phyloP scores from a whole-genome alignment of 108 stramenopile species.

The Cyclotella sp. region DNA sequence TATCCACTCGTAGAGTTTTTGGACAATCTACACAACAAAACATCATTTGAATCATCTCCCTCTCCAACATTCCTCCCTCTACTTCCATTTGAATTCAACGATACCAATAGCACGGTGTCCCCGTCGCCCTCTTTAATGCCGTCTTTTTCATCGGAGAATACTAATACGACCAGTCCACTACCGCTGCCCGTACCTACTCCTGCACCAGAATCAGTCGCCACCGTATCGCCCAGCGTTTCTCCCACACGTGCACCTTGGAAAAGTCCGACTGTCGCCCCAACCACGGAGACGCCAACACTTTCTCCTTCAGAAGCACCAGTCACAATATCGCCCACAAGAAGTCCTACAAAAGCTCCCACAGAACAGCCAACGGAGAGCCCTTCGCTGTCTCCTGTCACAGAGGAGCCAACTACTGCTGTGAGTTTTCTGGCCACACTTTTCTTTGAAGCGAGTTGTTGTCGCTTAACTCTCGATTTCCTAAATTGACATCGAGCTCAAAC shows the following conservation, averaged over 20 bases:
- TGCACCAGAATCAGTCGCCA: background rate
- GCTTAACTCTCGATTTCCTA: background rate
- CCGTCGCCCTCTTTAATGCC: background rate
- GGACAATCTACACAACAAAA: constrained; percentile 1
- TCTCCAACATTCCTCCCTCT: background rate
- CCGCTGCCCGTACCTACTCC: background rate
- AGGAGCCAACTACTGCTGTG: background rate
- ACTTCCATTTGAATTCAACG: background rate
- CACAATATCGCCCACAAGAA: background rate
- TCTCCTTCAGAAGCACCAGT: background rate
- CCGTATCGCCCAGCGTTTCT: too few species aligned
- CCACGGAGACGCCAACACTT: background rate
- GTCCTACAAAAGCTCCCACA: constrained; percentile 4
- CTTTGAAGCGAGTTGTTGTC: background rate
- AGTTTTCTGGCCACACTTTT: too few species aligned
- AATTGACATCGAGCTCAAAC: background rate
- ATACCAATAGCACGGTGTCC: background rate
- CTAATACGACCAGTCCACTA: background rate
- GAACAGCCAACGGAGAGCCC: constrained; percentile 7
- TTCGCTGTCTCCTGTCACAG: background rate
- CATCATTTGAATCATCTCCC: background rate
- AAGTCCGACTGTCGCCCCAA: background rate
- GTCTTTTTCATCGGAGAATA: background rate
- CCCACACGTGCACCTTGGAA: background rate
- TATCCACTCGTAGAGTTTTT: background rate